Base-by-base conservation (phyloP, 2,329 filamentous ascomycete species). In the Aspergillus cejpii region DNA sequence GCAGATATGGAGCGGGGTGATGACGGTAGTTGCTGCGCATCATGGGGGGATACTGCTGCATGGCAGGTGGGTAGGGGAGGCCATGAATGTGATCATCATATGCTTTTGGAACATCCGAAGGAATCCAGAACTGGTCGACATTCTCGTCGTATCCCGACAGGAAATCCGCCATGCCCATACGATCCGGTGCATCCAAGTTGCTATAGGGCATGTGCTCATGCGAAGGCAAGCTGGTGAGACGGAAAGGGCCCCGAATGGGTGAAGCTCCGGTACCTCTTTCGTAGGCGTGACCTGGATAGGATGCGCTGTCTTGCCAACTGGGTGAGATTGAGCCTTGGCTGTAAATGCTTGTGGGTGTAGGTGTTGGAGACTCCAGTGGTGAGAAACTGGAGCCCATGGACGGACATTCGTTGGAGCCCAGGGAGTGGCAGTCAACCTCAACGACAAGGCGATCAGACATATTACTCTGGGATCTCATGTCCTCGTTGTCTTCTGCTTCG, bases 341-440 rank as follows among this genome's bases (percentile, higher is more conserved):
- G 47, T 67, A 67, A 19, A 67, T 50, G 43, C 62, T 67, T 20
- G 64, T 66, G 3, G 65, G 64, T 2, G 65, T 68, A 1, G 63
- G 64, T 14, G 63, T 68, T 0, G 65, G 65, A 23, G 65, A 68
- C 36, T 68, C 65, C 54, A 67, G 56, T 43, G 64, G 63, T 14
- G 65, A 68, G 49, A 67, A 68, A 45, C 63, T 66, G 11, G 64
- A 65, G 34, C 57, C 60, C 63, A 66, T 67, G 14, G 64, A 67
- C 5, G 65, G 65, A 46, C 65, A 68, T 43, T 66, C 65, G 54
- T 60, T 67, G 17, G 65, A 62, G 41, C 65, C 63, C 50, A 67
- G 47, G 27, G 64, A 65, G 26, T 58, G 61, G 48, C 64, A 66
- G 37, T 68, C 65, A 42, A 68, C 55, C 48, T 68, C 64, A 38